Percentiles rank a stretch among this genome's conserved stretches.
phyloP scores from a whole-genome alignment of 192 early-diverging fungal species.

The Entomortierella lignicola region DNA sequence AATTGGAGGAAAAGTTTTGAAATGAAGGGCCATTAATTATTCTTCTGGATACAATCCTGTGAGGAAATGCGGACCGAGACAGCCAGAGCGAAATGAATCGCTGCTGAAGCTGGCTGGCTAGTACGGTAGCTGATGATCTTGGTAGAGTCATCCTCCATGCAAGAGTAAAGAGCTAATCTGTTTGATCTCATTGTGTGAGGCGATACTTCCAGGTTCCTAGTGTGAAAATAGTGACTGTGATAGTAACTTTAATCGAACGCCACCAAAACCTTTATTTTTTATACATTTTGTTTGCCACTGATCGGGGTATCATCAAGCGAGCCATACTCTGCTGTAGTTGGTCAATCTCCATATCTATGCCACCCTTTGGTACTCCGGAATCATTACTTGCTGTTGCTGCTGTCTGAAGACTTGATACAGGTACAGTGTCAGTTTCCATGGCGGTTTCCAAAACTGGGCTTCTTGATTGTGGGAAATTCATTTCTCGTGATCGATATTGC shows the following conservation, averaged over 20 bases:
- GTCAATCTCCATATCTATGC: constrained; percentile 32
- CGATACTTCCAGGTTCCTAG: too few species aligned
- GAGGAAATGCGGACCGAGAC: not conserved
- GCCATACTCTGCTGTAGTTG: constrained; percentile 37
- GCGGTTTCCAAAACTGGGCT: not conserved
- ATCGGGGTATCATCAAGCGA: constrained; percentile 32
- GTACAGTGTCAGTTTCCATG: constrained; percentile 18
- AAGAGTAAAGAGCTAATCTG: not conserved
- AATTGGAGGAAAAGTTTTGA: not conserved
- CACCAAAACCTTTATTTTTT: not conserved
- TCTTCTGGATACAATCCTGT: not conserved
- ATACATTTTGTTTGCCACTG: constrained; percentile 31
- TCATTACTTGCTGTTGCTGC: not conserved
- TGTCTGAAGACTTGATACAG: not conserved
- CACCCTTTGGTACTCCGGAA: not conserved
- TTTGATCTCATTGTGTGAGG: too few species aligned
- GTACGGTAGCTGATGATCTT: not conserved
- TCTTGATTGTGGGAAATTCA: not conserved
- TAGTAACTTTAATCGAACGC: not conserved
- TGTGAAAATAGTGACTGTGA: not conserved
- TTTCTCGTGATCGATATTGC: constrained; percentile 14
- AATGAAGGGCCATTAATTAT: not conserved
- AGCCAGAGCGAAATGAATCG: constrained; percentile 12
- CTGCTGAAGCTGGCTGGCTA: constrained; percentile 11
- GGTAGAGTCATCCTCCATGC: constrained; percentile 4